A percentile compares a stretch with the other conserved stretches of the same genome.
These are phyloP conservation scores for Ceratocystis huliohia DNA, from an alignment of 2,329 filamentous ascomycete species.

Conservation along the genomic window DNA sequence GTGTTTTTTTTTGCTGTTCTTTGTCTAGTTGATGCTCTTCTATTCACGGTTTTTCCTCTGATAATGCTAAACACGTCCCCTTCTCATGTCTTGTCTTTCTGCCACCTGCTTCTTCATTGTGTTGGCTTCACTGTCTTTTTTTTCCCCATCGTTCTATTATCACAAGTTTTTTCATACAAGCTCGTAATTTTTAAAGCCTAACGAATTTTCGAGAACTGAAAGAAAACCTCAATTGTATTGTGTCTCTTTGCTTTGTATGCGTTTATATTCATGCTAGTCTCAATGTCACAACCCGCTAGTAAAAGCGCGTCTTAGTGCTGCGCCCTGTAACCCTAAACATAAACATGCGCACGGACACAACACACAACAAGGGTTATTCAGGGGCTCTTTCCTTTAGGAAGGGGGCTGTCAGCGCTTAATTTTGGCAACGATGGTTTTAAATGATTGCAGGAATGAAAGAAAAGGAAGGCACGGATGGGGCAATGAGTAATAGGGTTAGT, in stretches of 20 bases:
- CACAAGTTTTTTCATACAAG: neutral
- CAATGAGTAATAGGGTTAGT: too few species aligned
- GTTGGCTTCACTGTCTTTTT: neutral
- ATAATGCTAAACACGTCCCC: neutral
- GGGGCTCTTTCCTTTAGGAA: neutral
- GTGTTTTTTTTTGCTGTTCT: neutral
- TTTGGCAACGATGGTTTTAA: neutral
- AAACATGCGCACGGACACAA: neutral
- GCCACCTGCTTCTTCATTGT: too few species aligned
- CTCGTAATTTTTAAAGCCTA: neutral
- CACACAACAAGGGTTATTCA: neutral
- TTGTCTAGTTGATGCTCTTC: neutral
- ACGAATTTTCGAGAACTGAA: neutral
- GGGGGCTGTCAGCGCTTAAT: slow-evolving; percentile 1
- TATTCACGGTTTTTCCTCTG: neutral
- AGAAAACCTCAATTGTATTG: neutral
- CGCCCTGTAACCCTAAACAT: neutral
- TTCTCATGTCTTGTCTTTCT: slow-evolving; percentile 9
- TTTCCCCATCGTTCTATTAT: neutral
- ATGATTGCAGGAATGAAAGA: neutral
- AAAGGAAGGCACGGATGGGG: too few species aligned
- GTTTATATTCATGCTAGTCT: neutral
- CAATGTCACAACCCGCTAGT: too few species aligned
- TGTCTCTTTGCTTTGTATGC: neutral
- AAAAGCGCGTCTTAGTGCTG: neutral